These are phyloP conservation scores for Ophiostoma piceae DNA, from an alignment of 2,329 filamentous ascomycete species.

Conservation along the genomic window DNA sequence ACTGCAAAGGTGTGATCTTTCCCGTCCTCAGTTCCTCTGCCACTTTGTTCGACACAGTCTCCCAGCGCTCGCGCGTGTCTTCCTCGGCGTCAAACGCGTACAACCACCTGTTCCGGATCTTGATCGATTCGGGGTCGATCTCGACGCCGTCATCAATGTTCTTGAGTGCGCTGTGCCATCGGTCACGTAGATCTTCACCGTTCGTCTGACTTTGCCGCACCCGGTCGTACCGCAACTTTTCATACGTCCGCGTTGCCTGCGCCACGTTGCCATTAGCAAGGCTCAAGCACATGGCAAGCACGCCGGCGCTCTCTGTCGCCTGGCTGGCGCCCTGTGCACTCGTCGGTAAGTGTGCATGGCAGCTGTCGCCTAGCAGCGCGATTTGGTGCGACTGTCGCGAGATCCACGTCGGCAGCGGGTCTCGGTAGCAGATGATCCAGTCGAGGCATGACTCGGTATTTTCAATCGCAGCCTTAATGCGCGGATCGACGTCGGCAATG, in stretches of 20 bases:
- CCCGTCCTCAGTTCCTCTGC: neutral
- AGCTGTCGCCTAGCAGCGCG: constrained; percentile 49
- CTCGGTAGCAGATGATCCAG: constrained; percentile 52
- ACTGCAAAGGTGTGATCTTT: neutral
- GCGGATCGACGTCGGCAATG: constrained; percentile 39
- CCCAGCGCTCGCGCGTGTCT: constrained; percentile 40
- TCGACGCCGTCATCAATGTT: constrained; percentile 39
- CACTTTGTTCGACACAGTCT: constrained; percentile 35
- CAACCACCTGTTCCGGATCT: constrained; percentile 45
- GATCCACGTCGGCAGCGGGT: constrained; percentile 49
- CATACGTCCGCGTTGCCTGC: constrained; percentile 38
- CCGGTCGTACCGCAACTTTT: constrained; percentile 40
- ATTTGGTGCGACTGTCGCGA: constrained; percentile 42
- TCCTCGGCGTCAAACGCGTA: constrained; percentile 45
- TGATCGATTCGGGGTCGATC: constrained; percentile 43
- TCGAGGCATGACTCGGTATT: constrained; percentile 40
- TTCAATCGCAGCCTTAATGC: constrained; percentile 43
- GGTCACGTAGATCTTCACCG: constrained; percentile 40
- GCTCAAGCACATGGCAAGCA: constrained; percentile 42
- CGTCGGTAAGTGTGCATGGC: constrained; percentile 50
- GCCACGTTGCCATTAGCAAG: neutral
- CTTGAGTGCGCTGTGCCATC: constrained; percentile 43
- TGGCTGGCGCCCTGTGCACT: constrained; percentile 50
- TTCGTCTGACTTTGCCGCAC: constrained; percentile 41
- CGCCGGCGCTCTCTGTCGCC: constrained; percentile 48